Conservation (phyloP, 208 protist species). For the Crithidia bombi region DNA sequence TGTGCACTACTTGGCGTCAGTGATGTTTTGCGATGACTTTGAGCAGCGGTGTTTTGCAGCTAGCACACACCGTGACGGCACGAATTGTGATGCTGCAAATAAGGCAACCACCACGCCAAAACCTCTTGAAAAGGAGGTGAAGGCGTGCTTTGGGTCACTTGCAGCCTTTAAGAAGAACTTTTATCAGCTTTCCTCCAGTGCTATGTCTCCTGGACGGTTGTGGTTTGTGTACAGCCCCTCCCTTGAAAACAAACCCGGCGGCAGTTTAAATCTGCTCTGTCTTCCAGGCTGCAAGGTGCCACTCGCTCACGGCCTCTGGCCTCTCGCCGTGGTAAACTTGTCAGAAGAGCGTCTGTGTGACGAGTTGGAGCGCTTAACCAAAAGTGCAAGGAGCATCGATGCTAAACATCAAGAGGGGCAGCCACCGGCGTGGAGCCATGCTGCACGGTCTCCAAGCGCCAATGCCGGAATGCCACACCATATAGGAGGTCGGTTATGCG, state of each 20-base stretch:
- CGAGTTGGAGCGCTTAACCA: conserved; percentile 13
- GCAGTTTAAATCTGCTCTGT: conserved; percentile 51
- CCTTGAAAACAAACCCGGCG: conserved; percentile 19
- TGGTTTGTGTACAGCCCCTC: conserved; percentile 68
- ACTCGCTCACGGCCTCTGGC: conserved; percentile 74
- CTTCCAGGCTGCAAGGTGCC: conserved; percentile 47
- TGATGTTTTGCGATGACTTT: conserved; percentile 68
- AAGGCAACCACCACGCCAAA: neutral
- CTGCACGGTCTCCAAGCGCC: conserved; percentile 41
- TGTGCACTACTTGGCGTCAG: conserved; percentile 75
- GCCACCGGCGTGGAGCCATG: conserved; percentile 64
- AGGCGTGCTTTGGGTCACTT: conserved; percentile 49
- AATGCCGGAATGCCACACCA: neutral
- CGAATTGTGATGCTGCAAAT: neutral
- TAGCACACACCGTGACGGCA: neutral
- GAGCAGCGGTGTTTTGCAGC: conserved; percentile 37
- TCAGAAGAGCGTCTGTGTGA: conserved; percentile 58
- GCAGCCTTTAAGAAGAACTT: conserved; percentile 38
- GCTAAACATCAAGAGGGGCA: neutral
- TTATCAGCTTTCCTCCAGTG: conserved; percentile 41
- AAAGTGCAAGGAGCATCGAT: neutral
- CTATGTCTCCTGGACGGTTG: conserved; percentile 54
- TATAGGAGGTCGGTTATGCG: neutral
- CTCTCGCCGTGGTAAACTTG: conserved; percentile 75
- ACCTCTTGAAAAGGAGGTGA: conserved; percentile 31